These are phyloP conservation scores for Pseudozyma sp. DNA, from an alignment of 1,284 basidiomycete genomes.

Conservation along the genomic window DNA sequence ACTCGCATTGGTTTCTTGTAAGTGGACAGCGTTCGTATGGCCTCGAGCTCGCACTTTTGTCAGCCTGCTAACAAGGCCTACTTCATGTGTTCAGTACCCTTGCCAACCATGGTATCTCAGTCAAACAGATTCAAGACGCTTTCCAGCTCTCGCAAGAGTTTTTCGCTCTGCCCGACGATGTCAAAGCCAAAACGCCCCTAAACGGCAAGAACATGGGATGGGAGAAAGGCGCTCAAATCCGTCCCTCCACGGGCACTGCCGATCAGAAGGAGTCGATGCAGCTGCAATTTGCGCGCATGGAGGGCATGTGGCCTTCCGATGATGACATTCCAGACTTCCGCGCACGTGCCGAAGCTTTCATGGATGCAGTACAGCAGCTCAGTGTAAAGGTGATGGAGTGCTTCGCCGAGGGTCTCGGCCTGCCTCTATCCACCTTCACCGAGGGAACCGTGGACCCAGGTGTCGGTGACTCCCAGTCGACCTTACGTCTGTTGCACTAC, in stretches of 20 bases:
- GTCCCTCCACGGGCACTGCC: constrained; percentile 70
- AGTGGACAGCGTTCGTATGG: background rate
- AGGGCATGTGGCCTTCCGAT: constrained; percentile 75
- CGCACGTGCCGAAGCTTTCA: constrained; percentile 73
- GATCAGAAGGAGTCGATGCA: constrained; percentile 71
- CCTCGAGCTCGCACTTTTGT: background rate
- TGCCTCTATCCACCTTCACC: constrained; percentile 70
- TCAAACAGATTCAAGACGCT: constrained; percentile 72
- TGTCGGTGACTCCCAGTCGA: constrained; percentile 72
- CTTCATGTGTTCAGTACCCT: constrained; percentile 52
- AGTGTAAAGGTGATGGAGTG: constrained; percentile 72
- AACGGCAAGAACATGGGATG: constrained; percentile 72
- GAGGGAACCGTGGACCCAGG: constrained; percentile 52
- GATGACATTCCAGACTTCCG: constrained; percentile 74
- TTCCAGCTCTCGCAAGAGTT: constrained; percentile 74
- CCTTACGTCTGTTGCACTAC: constrained; percentile 75
- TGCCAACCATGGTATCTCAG: constrained; percentile 70
- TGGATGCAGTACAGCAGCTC: constrained; percentile 71
- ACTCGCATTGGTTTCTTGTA: constrained; percentile 60
- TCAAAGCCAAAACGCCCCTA: constrained; percentile 74
- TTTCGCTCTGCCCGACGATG: constrained; percentile 73
- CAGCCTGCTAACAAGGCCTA: background rate
- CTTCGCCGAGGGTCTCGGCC: constrained; percentile 72
- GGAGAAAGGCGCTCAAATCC: constrained; percentile 69
- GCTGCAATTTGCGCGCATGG: constrained; percentile 70